Base-by-base conservation (phyloP, 129 eudicot species). In the Logfia minima region DNA sequence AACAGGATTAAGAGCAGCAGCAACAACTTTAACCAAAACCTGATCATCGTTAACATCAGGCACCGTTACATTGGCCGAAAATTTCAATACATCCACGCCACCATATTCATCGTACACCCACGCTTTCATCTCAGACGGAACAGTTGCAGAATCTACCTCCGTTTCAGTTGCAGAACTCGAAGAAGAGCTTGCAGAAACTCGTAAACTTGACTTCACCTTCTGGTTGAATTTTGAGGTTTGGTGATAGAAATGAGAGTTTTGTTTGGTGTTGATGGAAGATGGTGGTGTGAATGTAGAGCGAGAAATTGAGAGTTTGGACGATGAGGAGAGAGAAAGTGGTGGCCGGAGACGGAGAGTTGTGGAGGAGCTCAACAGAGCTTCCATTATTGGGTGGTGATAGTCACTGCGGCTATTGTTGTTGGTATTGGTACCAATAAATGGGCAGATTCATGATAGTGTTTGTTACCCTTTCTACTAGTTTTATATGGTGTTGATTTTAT, bases 1-100 rank as follows among this genome's bases (percentile, higher is more conserved):
- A 63, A 94, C 90, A 58, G 97, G 98, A 70, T 94, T 94, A 58
- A 94, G 87, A 72, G 98, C 97, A 66, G 98, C 98, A 72, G 96
- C 97, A 48, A 62, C 82, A 60, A 93, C 98, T 82, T 93, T 93
- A 28, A 93, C 71, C 93, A 93, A 87, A 18, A 93, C 98, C 81
- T 93, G 97, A 26, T 91, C 97, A 59, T 89, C 96, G 34, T 84
- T 83, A 58, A 93, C 71, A 35, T 85, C 72, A 59, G 97, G 98
- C 22, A 93, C 97, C 23, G 81, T 66, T 32, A 89, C 92, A 48
- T 74, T 75, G 3, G 87, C 34, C 0, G 85, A 89, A 16, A 86
- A 80, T 37, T 91, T 94, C 88, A 91, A 75, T 0, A 94, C 98
- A 24, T 94, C 97, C 64, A 87, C 97, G 0, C 93, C 93, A 9